Evolutionary conservation across 2,329 filamentous ascomycete genomes (phyloP).

Genomic region (Alternaria sp.): DNA sequence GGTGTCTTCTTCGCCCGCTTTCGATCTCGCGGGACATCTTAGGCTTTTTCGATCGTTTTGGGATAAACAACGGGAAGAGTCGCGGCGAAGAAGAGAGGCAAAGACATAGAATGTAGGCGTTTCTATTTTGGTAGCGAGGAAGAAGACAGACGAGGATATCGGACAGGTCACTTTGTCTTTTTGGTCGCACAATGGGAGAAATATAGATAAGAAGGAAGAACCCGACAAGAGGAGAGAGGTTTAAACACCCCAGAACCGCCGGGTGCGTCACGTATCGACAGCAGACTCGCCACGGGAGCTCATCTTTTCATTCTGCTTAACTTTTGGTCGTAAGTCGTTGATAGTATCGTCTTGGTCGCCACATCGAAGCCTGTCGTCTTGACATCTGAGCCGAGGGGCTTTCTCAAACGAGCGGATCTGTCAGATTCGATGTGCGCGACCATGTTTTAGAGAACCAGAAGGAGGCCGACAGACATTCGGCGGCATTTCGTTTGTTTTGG

Average conservation of each 20-base stretch:
- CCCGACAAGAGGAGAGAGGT: neutral
- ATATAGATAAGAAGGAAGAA: neutral
- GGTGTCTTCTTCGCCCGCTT: neutral
- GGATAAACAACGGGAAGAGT: fast-evolving
- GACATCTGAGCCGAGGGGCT: too few species aligned
- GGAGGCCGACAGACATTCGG: too few species aligned
- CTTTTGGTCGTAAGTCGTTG: neutral
- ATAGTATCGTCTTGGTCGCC: neutral
- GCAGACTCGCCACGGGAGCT: neutral
- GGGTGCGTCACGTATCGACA: neutral
- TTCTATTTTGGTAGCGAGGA: neutral
- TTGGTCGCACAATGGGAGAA: neutral
- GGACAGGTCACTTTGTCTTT: too few species aligned
- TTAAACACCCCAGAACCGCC: neutral
- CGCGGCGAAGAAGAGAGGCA: neutral
- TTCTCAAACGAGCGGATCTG: too few species aligned
- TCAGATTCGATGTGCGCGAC: too few species aligned
- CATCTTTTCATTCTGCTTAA: neutral
- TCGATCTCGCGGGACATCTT: neutral
- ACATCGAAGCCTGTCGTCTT: too few species aligned
- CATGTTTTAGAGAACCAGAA: too few species aligned
- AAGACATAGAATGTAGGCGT: neutral
- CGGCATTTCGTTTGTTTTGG: too few species aligned
- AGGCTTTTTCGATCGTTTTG: neutral
- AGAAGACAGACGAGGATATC: neutral